Base-by-base conservation (phyloP, 2,329 filamentous ascomycete genomes). In the Dothistroma septosporum region DNA sequence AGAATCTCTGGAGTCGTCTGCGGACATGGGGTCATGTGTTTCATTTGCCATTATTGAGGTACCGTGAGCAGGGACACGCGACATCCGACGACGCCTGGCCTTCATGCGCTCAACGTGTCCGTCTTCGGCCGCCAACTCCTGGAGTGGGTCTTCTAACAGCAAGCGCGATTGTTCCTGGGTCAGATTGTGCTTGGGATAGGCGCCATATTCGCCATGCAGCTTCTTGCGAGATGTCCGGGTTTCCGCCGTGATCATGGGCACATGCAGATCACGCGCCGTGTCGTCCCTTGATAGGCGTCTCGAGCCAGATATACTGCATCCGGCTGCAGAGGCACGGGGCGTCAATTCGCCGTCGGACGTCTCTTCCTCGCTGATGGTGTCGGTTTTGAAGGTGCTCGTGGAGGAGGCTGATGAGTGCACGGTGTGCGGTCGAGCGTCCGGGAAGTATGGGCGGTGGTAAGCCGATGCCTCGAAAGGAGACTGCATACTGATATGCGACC, bases 201-300 rank as follows among this genome's bases (percentile, higher is more conserved):
- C 14, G 50, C 48, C 6, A 28, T 52, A 11, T 32, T 52, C 48
- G 14, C 11, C 21, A 16, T 28, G 19, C 28, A 31, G 4, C 31
- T 53, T 33, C 22, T 53, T 35, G 50, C 22, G 22, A 53, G 50
- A 10, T n/a, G 21, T 14, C 50, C n/a, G 31, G 37, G 53, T 19
- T 21, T 37, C 33, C 14, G 19, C 52, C 31, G 21, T 7, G 16
- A 7, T 31, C 9, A 59, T 59, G 41, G 65, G 24, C 53, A 63
- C 55, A 53, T 68, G 69, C 41, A 70, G 47, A 58, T 69, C 67
- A 55, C 66, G 66, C 32, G 67, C 68, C 21, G 69, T 70, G 46
- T 72, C 69, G 59, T 72, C 69, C 59, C 69, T 68, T 28, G 69
- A 69, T 55, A 70, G 44, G 28, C 64, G 60, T 24, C 35, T 41